phyloP scores from a whole-genome alignment of 2,329 filamentous ascomycete species.

The Aspergillus sclerotialis region DNA sequence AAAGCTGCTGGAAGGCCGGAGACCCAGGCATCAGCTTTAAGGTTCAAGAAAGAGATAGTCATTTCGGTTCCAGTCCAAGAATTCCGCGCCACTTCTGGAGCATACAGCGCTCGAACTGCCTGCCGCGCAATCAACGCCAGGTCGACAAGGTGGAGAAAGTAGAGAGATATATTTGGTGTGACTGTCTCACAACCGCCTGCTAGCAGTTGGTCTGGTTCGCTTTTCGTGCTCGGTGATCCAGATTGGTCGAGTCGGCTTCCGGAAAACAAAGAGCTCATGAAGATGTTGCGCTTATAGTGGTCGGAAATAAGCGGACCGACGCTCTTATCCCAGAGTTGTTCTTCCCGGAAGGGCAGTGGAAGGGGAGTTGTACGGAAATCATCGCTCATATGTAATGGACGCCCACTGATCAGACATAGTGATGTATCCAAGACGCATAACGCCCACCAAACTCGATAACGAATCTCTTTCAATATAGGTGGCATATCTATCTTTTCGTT shows the following conservation, averaged over 20 bases:
- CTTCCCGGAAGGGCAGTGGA: constrained; percentile 33
- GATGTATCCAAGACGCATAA: constrained; percentile 35
- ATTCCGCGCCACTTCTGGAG: constrained; percentile 26
- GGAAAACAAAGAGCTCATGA: constrained; percentile 18
- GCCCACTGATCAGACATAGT: constrained; percentile 37
- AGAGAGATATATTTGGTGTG: constrained; percentile 30
- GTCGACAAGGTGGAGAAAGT: constrained; percentile 34
- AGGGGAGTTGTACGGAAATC: constrained; percentile 37
- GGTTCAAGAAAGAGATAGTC: constrained; percentile 27
- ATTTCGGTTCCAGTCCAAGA: constrained; percentile 31
- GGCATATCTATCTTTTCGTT: constrained; percentile 31
- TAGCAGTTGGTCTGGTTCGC: constrained; percentile 14
- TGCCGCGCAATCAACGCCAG: constrained; percentile 28
- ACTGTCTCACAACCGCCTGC: constrained; percentile 21
- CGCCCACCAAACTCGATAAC: constrained; percentile 40
- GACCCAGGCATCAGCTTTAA: constrained; percentile 32
- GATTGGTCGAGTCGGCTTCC: too few species aligned
- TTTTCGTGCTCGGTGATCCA: constrained; percentile 6
- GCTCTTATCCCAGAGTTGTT: constrained; percentile 26
- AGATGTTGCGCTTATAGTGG: constrained; percentile 24
- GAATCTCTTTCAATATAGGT: constrained; percentile 33
- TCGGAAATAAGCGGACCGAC: constrained; percentile 27
- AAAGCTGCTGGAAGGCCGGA: constrained; percentile 31
- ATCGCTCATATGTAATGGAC: constrained; percentile 31
- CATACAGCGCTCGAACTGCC: constrained; percentile 32